phyloP scores from a whole-genome alignment of 805 yeast species.

The Starmerella stigmatis region DNA sequence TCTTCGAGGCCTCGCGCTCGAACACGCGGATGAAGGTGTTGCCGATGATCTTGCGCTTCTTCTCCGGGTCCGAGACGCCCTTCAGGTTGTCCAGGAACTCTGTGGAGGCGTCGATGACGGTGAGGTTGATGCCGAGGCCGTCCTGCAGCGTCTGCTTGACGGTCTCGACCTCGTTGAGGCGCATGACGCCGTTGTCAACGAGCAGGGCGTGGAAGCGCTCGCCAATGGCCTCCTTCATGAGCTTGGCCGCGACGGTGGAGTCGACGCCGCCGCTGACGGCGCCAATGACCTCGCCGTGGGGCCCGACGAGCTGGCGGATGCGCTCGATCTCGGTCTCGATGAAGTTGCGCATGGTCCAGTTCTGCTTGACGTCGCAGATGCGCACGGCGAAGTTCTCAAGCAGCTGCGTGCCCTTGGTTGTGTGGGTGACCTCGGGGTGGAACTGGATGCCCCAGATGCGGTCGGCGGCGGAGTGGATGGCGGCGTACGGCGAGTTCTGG shows the following conservation, averaged over 20 bases:
- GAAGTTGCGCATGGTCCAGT: constrained; percentile 98
- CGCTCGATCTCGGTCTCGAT: constrained; percentile 88
- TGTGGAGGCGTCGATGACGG: constrained; percentile 89
- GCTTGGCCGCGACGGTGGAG: constrained; percentile 97
- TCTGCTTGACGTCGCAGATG: constrained; percentile 75
- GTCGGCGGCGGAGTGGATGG: constrained; percentile 65
- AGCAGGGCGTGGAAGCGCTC: constrained; percentile 96
- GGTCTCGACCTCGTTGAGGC: constrained; percentile 79
- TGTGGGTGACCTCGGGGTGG: constrained; percentile 98
- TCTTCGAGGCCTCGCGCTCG: constrained; percentile 88
- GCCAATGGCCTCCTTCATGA: constrained; percentile 97
- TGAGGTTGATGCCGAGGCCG: constrained; percentile 88
- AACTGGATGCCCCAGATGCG: constrained; percentile 90
- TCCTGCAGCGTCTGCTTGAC: constrained; percentile 84
- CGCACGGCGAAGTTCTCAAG: constrained; percentile 86
- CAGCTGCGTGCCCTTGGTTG: constrained; percentile 76
- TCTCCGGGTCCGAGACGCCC: constrained; percentile 97
- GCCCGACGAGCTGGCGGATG: constrained; percentile 85
- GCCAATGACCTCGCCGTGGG: constrained; percentile 96
- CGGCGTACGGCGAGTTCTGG: constrained; percentile 91
- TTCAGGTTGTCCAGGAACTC: constrained; percentile 75
- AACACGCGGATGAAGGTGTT: constrained; percentile 94
- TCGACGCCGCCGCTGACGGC: constrained; percentile 99
- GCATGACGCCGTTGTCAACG: constrained; percentile 96
- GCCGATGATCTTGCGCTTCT: constrained; percentile 97